Percentiles rank a stretch among this genome's conserved stretches.
Evolutionary conservation across 352 stramenopile species (phyloP).

Genomic region (Pythium chondricola): DNA sequence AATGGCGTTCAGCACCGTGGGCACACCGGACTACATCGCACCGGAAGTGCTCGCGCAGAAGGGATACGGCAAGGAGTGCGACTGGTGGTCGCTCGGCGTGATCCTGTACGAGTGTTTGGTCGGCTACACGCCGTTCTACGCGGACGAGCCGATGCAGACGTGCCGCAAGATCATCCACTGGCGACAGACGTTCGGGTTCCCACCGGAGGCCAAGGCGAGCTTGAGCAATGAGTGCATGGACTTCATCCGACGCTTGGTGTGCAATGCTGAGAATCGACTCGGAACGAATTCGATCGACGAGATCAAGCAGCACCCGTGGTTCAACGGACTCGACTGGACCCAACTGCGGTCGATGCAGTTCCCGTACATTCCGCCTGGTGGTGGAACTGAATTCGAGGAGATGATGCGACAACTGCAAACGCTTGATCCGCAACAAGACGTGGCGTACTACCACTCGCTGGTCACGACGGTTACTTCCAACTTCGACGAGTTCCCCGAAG

Average conservation of each 20-base stretch:
- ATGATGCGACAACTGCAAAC: conserved; percentile 90
- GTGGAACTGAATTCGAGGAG: conserved; percentile 87
- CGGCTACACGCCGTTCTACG: conserved; percentile 99
- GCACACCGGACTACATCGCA: conserved; percentile 99
- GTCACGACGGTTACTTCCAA: conserved; percentile 93
- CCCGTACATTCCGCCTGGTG: conserved; percentile 83
- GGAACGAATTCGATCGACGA: conserved; percentile 92
- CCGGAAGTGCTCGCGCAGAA: conserved; percentile 96
- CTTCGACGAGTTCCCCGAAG: conserved; percentile 97
- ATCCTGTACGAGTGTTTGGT: conserved; percentile 99
- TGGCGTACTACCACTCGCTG: conserved; percentile 78
- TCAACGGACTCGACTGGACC: conserved; percentile 91
- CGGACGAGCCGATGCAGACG: conserved; percentile 95
- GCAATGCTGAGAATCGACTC: conserved; percentile 91
- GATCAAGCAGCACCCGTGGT: conserved; percentile 98
- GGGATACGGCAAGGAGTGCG: conserved; percentile 88
- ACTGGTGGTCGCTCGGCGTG: conserved; percentile 99
- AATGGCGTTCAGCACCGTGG: conserved; percentile 97
- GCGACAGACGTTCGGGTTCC: conserved; percentile 82
- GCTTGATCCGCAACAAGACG: conserved; percentile 44
- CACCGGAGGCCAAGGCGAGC: conserved; percentile 41
- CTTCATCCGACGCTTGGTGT: conserved; percentile 92
- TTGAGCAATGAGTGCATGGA: conserved; percentile 87
- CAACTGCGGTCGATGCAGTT: conserved; percentile 77
- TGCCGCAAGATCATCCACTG: conserved; percentile 94